These are phyloP conservation scores for Ampelomyces quisqualis DNA, from an alignment of 2,329 filamentous ascomycete species.

Conservation along the genomic window DNA sequence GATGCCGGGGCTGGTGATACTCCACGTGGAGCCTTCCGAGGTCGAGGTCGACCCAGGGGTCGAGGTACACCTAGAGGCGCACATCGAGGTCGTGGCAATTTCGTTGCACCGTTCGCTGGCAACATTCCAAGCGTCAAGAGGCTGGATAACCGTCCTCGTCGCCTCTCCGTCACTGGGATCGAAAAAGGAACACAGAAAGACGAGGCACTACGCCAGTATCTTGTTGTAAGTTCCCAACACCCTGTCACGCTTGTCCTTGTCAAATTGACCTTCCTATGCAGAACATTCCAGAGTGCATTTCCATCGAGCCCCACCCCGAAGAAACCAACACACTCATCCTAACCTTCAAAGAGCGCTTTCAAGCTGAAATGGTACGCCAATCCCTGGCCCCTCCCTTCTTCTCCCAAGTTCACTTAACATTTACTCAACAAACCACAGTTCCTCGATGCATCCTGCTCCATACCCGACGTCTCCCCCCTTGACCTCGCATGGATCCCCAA, in stretches of 20 bases:
- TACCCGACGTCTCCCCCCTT: conserved; percentile 65
- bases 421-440: conserved; percentile 40
- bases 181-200: conserved; percentile 64
- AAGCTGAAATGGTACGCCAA: conserved; percentile 64
- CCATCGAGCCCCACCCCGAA: conserved; percentile 43
- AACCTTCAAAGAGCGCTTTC: conserved; percentile 51
- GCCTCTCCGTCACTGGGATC: conserved; percentile 63
- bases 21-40: conserved; percentile 40
- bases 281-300: conserved; percentile 42
- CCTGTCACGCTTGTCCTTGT: too few relatives aligned
- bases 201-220: conserved; percentile 68
- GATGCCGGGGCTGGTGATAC: conserved; percentile 19
- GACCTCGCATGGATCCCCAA: conserved; percentile 65
- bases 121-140: conserved; percentile 56
- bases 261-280: conserved; percentile 11
- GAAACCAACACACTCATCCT: conserved; percentile 44
- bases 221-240: conserved; percentile 51
- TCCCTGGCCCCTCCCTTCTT: too few relatives aligned
- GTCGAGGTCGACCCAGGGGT: conserved; percentile 21
- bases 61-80: conserved; percentile 13
- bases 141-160: conserved; percentile 74
- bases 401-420: neutral
- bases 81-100: conserved; percentile 47
- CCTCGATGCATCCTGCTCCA: conserved; percentile 56
- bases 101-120: conserved; percentile 27